Base-by-base conservation (phyloP, 305 asterid genomes). In the Solanum hybrid region DNA sequence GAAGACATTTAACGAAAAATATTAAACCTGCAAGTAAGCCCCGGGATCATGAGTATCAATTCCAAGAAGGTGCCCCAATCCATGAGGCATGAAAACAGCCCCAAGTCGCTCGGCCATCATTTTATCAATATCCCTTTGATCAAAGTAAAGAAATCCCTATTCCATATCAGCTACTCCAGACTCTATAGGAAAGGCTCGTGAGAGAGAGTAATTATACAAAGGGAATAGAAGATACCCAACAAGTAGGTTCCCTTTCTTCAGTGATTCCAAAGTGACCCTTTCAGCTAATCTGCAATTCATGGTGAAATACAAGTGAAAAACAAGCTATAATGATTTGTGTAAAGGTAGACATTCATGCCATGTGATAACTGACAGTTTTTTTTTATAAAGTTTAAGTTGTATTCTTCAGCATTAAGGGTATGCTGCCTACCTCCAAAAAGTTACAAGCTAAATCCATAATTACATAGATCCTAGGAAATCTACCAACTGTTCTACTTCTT, bases 11-110 rank as follows among this genome's bases (percentile, higher is more conserved):
- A 75, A 65, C 15, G 7, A 70, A 51, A 45, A 45, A 37, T 78
- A 51, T 89, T 89, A 65, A 82, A 96, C 99, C 99, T 95, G 92
- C 73, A 95, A 94, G 93, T 95, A 96, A 91, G 98, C 99, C 91
- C 99, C 99, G 77, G 98, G 96, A 92, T 97, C 99, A 91, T 97
- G 99, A 89, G 99, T 96, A 95, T 97, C 99, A 68, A 97, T 95
- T 84, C 99, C 99, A 87, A 97, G 92, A 87, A 97, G 96, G 94
- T 97, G 99, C 76, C 99, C 99, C 89, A 97, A 95, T 87, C 99
- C 99, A 88, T 97, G 99, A 81, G 99, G 98, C 95, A 97, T 90
- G 92, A 96, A 96, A 89, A 96, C 95, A 92, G 99, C 98, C 90
- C 99, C 99, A 80, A 97, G 85, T 75, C 97, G 93, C 92, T 95